Evolutionary conservation across 345 rosid species (phyloP).

Genomic region (Lumnitzera littorea): DNA sequence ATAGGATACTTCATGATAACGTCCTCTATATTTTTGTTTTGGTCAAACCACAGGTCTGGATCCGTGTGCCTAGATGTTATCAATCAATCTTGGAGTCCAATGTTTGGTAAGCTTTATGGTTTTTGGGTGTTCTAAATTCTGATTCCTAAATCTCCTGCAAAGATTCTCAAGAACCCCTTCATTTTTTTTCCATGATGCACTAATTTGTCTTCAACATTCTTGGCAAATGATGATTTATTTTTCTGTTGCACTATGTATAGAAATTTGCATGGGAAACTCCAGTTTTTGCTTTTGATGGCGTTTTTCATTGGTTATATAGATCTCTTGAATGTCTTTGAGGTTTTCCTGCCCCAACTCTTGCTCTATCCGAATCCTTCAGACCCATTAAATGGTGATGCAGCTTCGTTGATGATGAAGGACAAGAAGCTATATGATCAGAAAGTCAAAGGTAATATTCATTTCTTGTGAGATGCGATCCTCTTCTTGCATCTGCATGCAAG

Average conservation of each 20-base stretch:
- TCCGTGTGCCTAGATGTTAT: constrained; percentile 72
- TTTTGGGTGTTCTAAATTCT: too few relatives aligned
- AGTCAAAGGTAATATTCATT: constrained; percentile 47
- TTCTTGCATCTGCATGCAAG: neutral
- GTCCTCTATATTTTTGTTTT: constrained; percentile 3
- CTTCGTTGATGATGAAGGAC: constrained; percentile 69
- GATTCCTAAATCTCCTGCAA: too few relatives aligned
- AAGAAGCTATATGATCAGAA: constrained; percentile 50
- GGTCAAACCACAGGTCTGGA: constrained; percentile 42
- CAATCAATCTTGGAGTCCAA: constrained; percentile 79
- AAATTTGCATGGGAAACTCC: too few relatives aligned
- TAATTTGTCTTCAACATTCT: too few relatives aligned
- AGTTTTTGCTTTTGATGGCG: neutral
- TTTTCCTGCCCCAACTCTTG: constrained; percentile 62
- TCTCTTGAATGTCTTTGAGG: constrained; percentile 64
- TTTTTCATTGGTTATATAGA: constrained; percentile 33
- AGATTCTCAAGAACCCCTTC: too few relatives aligned
- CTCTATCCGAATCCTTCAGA: constrained; percentile 70
- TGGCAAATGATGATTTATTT: too few relatives aligned
- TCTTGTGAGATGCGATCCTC: neutral
- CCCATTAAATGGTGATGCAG: constrained; percentile 67
- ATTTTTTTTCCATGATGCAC: too few relatives aligned
- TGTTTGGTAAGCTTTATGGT: constrained; percentile 45
- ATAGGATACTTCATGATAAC: neutral
- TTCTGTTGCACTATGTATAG: too few relatives aligned